Base-by-base conservation (phyloP, 371 early-diverging fungal genomes). In the Zychaea mexicana region DNA sequence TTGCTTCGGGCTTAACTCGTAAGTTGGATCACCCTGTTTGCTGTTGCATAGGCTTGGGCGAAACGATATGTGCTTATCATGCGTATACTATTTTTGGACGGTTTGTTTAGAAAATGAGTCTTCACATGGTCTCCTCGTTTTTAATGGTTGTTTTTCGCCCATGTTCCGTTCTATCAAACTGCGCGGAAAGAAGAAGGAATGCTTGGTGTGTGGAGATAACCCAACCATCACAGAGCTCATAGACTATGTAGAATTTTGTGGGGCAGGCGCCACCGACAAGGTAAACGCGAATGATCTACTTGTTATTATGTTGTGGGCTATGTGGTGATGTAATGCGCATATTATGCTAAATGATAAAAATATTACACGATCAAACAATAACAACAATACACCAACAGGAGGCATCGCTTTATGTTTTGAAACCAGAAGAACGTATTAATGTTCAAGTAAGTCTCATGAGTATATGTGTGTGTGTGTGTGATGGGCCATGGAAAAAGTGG, bases 161-260 rank as follows among this genome's bases (percentile, higher is more conserved):
- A 79, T 90, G 69, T 94, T 96, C 69, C 85, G 95, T 32, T 83
- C 87, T 0, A 86, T 98, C 70, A 89, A 88, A 57, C 78, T 97
- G 61, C 85, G 97, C 8, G 69, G 74, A 2, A 81, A 84, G 45
- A 85, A 89, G 64, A 60, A 79, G 13, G 81, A 85, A 1, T 98
- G 98, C 72, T 85, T 86, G 5, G 89, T 92, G 9, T 98, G 98
- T 66, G 96, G 97, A 10, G 90, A 92, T 17, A 65, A 84, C 0
- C 96, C 97, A 0, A 90, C 88, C 0, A 88, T 96, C 36, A 89
- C 78, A 0, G 75, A 85, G 61, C 76, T 94, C 12, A 86, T 90
- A 22, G 96, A 98, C 66, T 98, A 97, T 74, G 93, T 88, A 3
- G 88, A 88, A 26, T 97, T 97, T 63, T 98, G 98, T 74, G 93